phyloP scores from a whole-genome alignment of 2,329 filamentous ascomycete species.

The Penicillium sp. region DNA sequence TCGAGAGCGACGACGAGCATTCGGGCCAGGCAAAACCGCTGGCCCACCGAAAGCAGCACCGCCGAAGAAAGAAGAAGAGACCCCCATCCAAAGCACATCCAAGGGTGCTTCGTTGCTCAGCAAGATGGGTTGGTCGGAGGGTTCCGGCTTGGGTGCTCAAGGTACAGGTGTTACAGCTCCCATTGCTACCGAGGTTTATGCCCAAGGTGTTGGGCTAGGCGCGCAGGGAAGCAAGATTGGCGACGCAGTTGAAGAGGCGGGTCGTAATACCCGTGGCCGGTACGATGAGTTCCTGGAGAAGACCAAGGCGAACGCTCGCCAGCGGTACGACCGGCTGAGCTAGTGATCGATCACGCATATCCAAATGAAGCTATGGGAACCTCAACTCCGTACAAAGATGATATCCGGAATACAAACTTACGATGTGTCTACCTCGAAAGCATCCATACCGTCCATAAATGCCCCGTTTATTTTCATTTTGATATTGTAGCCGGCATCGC shows the following conservation, averaged over 20 bases:
- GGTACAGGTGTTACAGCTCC: conserved; percentile 49
- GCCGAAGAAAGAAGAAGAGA: conserved; percentile 31
- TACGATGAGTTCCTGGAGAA: conserved; percentile 51
- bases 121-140: conserved; percentile 53
- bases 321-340: conserved; percentile 48
- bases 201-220: conserved; percentile 50
- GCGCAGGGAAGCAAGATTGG: conserved; percentile 51
- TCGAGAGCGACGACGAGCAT: conserved; percentile 45
- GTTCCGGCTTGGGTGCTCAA: conserved; percentile 49
- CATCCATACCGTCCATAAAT: not conserved
- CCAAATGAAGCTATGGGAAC: not conserved
- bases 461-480: not conserved
- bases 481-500: conserved; percentile 8
- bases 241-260: conserved; percentile 49
- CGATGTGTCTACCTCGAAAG: not conserved
- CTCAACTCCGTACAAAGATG: conserved; percentile 9
- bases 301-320: conserved; percentile 47
- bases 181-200: conserved; percentile 50
- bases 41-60: conserved; percentile 23
- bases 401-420: not conserved
- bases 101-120: conserved; percentile 52
- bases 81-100: conserved; percentile 35
- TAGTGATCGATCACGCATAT: conserved; percentile 4
- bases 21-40: conserved; percentile 34
- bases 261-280: conserved; percentile 47